phyloP scores from a whole-genome alignment of 106 monocot genomes.

The Cymbidium sinense region DNA sequence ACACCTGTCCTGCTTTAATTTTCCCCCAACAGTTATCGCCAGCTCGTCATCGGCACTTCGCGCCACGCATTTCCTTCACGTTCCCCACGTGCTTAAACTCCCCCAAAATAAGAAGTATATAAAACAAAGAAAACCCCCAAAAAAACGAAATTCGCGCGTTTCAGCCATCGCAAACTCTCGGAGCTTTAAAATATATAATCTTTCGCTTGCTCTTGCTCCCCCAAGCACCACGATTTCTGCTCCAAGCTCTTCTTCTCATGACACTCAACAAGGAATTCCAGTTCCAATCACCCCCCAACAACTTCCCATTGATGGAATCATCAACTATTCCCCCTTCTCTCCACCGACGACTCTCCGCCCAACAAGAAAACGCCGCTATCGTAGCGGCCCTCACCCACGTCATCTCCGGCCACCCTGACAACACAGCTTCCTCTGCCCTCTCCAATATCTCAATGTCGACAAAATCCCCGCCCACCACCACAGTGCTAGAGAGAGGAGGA shows the following conservation, averaged over 20 bases:
- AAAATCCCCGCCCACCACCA: conserved; percentile 20
- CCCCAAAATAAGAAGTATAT: background rate
- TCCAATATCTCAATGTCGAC: background rate
- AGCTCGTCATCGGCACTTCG: background rate
- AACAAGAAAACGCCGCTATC: conserved; percentile 40
- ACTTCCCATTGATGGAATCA: too few species aligned
- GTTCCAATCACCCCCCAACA: too few species aligned
- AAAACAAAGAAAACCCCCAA: background rate
- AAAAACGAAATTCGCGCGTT: background rate
- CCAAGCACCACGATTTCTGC: background rate
- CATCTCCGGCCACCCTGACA: conserved; percentile 25
- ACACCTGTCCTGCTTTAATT: background rate
- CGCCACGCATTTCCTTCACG: background rate
- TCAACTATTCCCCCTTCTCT: background rate
- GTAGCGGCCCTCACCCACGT: conserved; percentile 44
- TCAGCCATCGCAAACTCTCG: background rate
- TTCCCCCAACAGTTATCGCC: background rate
- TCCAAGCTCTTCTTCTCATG: background rate
- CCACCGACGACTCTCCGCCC: background rate
- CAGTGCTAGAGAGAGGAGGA: conserved; percentile 23
- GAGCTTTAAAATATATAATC: background rate
- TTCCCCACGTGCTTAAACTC: background rate
- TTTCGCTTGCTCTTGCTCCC: background rate
- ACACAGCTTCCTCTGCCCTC: background rate
- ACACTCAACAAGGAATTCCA: background rate